Base-by-base conservation (phyloP, 1,284 basidiomycete species). In the Ganoderma lingzhi region DNA sequence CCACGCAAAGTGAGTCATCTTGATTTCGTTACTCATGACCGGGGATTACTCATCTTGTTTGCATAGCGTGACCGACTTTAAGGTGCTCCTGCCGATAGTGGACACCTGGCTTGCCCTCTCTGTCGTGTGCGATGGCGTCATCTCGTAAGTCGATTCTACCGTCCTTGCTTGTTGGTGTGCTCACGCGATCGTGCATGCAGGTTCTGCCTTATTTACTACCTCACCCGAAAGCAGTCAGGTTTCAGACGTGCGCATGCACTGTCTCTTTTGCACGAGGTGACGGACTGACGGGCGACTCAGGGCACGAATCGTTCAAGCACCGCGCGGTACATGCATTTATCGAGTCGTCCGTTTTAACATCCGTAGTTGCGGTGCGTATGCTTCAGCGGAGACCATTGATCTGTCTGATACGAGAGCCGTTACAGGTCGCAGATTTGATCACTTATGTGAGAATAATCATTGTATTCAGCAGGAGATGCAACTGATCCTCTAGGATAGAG, bases 311-410 rank as follows among this genome's bases (percentile, higher is more conserved):
- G 19, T 76, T 79, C 45, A 79, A 78, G 23, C 71, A 73, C 23
- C 74, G 75, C 4, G 55, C 78, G 35, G 78, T 78, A 28, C 74
- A 72, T n/a, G 73, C 72, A 2, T 77, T 78, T n/a, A 72, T 79
- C 30, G 77, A 80, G 63, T 78, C 78, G 28, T 78, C 79, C 2
- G 70, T 75, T 9, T 63, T 81, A 10, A 79, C 76, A 2, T 74
- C 76, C 6, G 71, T 79, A 23, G 78, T 80, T 48, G 78, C 67
- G 23, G 73, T 74, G 41, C 19, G 53, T 56, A 32, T 32, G 30
- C 14, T 56, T 0, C 12, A 8, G 9, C 10, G 23, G 6, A 14
- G 44, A 8, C 4, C 2, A 5, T 12, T 3, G n/a, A 17, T 8
- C 35, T 12, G 6, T 35, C 39, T 58, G 39, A 55, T 3, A 37